These are phyloP conservation scores for Tulasnella sp. DNA, from an alignment of 768 basidiomycete genomes.

Conservation along the genomic window DNA sequence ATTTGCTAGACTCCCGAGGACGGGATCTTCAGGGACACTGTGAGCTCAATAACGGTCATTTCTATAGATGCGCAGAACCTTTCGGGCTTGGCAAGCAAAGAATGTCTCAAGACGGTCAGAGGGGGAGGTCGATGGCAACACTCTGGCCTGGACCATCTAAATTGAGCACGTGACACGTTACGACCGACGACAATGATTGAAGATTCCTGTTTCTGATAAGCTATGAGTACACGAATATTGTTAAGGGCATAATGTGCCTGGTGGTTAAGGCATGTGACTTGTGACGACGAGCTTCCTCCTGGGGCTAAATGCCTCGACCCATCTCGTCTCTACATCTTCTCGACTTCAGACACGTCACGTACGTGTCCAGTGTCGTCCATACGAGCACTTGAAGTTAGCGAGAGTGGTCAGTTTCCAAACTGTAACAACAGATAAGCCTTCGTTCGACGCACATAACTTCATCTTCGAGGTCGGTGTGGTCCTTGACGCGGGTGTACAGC, in stretches of 20 bases:
- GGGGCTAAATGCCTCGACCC: neutral
- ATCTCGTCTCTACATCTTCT: neutral
- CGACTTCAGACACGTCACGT: slow-evolving; percentile 29
- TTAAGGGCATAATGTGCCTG: no score
- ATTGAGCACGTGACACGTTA: no score
- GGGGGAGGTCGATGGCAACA: neutral
- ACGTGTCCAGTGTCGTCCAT: slow-evolving; percentile 35
- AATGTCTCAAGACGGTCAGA: neutral
- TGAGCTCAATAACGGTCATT: neutral
- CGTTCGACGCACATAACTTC: slow-evolving; percentile 48
- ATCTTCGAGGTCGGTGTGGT: slow-evolving; percentile 50
- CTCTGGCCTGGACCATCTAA: neutral
- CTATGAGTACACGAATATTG: no score
- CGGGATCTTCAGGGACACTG: neutral
- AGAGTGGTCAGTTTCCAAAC: neutral
- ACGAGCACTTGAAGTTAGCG: slow-evolving; percentile 29
- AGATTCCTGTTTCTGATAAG: no score
- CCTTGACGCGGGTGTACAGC: slow-evolving; percentile 66
- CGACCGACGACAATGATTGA: no score
- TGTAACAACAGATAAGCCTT: neutral
- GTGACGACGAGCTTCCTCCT: neutral
- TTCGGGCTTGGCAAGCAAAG: neutral
- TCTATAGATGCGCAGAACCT: neutral
- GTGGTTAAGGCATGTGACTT: neutral
- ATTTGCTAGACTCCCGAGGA: neutral